Base-by-base conservation (phyloP, 257 asterid species). In the Ajuga chamaepitys region DNA sequence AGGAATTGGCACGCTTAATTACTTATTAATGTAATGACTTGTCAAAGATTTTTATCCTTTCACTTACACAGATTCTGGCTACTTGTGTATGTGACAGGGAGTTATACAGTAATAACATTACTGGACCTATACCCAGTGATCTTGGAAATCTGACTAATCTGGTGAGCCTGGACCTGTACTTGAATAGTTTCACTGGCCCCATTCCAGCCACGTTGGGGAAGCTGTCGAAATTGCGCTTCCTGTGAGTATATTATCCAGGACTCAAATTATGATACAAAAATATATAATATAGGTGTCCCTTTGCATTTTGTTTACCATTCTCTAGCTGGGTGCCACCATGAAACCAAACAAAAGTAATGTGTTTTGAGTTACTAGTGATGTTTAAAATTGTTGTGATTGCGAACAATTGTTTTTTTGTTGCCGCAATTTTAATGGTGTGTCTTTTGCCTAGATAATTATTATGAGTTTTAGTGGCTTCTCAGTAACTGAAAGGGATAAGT, bases 131-230 rank as follows among this genome's bases (percentile, higher is more conserved):
- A 73, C 98, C 98, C 4, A 77, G 75, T 58, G 96, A 87, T 73
- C 91, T 93, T 70, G 98, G 98, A 34, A 89, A 93, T 72, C 93
- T 93, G 73, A 93, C 98, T 51, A 92, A 89, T 78, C 83, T 92
- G 87, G 97, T 89, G 82, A 92, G 98, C 94, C 77, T 92, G 96
- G 98, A 93, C 84, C 88, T 93, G 76, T 93, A 93, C 87, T 70
- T 89, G 86, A 93, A 93, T 86, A 80, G 77, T 69, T 93, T 93
- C 80, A 72, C 38, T 2, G 98, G 98, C 58, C 95, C 95, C 38
- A 89, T 93, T 64, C 98, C 98, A 17, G 89, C 74, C 71, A 67
- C 98, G 14, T 74, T 93, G 82, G 98, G 98, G 67, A 93, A 76
- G 85, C 82, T 93, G 71, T 84, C 90, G 4, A 93, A 80, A 71